A percentile compares a stretch with the other conserved stretches of the same genome.
Evolutionary conservation across 148 eudicot species (phyloP).

Genomic region (Amaranthus palmeri): DNA sequence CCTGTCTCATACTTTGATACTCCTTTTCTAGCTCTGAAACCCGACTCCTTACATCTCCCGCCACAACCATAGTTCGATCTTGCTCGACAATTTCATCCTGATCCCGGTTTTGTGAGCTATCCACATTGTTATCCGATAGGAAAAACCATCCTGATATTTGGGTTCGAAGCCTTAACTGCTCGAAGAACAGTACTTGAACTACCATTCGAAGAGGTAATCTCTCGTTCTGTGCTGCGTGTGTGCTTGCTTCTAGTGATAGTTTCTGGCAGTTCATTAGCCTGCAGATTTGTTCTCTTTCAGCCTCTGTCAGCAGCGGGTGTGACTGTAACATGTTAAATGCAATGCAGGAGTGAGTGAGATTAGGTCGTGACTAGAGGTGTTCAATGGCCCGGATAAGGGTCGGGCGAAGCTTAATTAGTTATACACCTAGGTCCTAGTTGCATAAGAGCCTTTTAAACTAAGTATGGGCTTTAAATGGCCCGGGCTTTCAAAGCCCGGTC

Average conservation of each 20-base stretch:
- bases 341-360: no score
- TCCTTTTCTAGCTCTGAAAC: conserved; percentile 68
- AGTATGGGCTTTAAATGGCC: no score
- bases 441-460: no score
- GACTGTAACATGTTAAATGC: conserved; percentile 32
- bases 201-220: conserved; percentile 69
- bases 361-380: no score
- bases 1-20: conserved; percentile 50
- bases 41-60: conserved; percentile 48
- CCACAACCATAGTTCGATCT: conserved; percentile 27
- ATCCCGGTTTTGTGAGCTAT: conserved; percentile 38
- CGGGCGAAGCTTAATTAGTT: no score
- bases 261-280: conserved; percentile 74
- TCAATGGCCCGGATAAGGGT: no score
- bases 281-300: conserved; percentile 68
- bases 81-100: conserved; percentile 24
- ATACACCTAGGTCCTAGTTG: no score
- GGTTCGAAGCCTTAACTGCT: conserved; percentile 61
- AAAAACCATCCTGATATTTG: conserved; percentile 73
- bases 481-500: no score
- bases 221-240: conserved; percentile 77
- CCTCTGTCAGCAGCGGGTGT: conserved; percentile 69
- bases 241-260: conserved; percentile 70
- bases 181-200: conserved; percentile 73
- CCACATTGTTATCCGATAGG: conserved; percentile 55